Evolutionary conservation across 2,329 filamentous ascomycete species (phyloP).

Genomic region (Penicillium fuscoglaucum): DNA sequence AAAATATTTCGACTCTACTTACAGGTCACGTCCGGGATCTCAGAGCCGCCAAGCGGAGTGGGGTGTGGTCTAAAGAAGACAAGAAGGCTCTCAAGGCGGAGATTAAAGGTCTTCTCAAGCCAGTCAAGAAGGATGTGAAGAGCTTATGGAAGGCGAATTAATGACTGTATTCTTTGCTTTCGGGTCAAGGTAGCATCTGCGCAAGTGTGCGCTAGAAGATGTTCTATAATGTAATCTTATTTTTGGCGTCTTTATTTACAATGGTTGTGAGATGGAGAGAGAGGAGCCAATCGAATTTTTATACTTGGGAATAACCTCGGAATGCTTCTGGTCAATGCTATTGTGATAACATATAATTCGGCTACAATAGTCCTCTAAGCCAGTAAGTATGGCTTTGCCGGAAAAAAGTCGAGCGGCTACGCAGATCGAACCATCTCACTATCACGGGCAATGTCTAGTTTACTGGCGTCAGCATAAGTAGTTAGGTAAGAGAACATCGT

Average conservation of each 20-base stretch:
- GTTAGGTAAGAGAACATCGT: too few relatives aligned
- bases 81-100: slow-evolving; percentile 10
- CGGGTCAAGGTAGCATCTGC: neutral
- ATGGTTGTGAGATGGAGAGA: neutral
- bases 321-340: too few relatives aligned
- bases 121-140: slow-evolving; percentile 13
- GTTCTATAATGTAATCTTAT: neutral
- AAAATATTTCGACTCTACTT: slow-evolving; percentile 5
- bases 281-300: neutral
- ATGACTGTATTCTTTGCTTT: neutral
- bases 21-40: slow-evolving; percentile 4
- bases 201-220: neutral
- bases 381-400: too few relatives aligned
- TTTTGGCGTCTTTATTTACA: neutral
- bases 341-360: too few relatives aligned
- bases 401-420: too few relatives aligned
- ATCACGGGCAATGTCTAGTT: too few relatives aligned
- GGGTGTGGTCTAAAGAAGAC: slow-evolving; percentile 14
- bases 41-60: slow-evolving; percentile 9
- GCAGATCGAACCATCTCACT: too few relatives aligned
- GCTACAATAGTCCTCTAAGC: too few relatives aligned
- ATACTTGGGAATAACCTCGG: neutral
- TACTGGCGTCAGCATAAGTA: too few relatives aligned
- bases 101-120: slow-evolving; percentile 9
- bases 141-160: slow-evolving; percentile 10